phyloP scores from a whole-genome alignment of 1,139 yeast genomes.

The Debaryomyces udenii region DNA sequence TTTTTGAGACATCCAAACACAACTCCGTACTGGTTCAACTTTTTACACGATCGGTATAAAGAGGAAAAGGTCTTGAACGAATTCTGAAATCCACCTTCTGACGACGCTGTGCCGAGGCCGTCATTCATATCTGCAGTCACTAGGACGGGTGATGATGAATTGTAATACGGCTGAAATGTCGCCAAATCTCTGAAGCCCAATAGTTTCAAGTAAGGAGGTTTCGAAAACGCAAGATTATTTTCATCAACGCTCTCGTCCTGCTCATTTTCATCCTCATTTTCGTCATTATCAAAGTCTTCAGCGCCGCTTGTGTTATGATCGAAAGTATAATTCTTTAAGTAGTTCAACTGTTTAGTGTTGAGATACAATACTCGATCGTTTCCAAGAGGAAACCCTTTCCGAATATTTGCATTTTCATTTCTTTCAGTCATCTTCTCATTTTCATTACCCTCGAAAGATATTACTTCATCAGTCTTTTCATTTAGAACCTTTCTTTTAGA shows the following conservation, averaged over 20 bases:
- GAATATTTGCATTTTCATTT: conserved; percentile 45
- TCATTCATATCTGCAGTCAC: conserved; percentile 48
- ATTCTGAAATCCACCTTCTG: conserved; percentile 51
- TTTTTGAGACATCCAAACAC: conserved; percentile 69
- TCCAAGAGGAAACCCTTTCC: conserved; percentile 33
- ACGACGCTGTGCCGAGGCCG: conserved; percentile 29
- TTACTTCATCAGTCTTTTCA: conserved; percentile 22
- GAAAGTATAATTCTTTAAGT: conserved; percentile 37
- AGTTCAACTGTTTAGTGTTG: conserved; percentile 30
- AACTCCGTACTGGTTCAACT: conserved; percentile 59
- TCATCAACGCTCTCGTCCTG: conserved; percentile 11
- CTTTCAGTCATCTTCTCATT: conserved; percentile 27
- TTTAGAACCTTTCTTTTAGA: conserved; percentile 40
- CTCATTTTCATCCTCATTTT: conserved; percentile 17
- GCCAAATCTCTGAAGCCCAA: conserved; percentile 63
- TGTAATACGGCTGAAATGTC: conserved; percentile 53
- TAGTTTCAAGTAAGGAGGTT: conserved; percentile 51
- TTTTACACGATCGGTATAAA: conserved; percentile 61
- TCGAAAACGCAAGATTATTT: conserved; percentile 22
- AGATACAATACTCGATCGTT: conserved; percentile 33
- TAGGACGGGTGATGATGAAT: conserved; percentile 58
- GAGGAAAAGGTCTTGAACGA: conserved; percentile 71
- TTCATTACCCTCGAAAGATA: conserved; percentile 15
- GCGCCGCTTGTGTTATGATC: conserved; percentile 31
- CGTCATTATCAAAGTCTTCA: conserved; percentile 20